Conservation (phyloP, 139 green algal genomes). For the Chlorella sp. region DNA sequence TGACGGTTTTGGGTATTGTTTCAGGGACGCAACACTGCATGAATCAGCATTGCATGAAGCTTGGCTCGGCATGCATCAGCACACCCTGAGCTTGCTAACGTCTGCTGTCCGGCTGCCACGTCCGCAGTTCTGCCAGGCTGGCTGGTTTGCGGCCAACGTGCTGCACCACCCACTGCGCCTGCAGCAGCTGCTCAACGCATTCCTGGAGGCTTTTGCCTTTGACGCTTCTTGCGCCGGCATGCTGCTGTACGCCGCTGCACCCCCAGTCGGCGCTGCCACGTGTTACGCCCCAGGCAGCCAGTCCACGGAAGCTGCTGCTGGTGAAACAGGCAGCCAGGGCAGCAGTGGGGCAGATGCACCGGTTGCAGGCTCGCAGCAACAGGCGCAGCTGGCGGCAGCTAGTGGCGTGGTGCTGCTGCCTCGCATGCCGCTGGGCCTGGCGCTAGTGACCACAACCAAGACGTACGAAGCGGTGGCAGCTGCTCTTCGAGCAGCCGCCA, state of each 20-base stretch:
- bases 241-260: slow-evolving; percentile 24
- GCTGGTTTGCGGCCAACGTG: slow-evolving; percentile 34
- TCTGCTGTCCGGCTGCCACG: background rate
- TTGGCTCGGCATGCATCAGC: no score
- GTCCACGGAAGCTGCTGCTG: background rate
- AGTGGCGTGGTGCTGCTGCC: slow-evolving; percentile 52
- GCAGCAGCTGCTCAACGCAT: slow-evolving; percentile 7
- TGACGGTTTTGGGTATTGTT: background rate
- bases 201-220: slow-evolving; percentile 63
- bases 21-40: no score
- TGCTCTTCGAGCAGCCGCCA: slow-evolving; percentile 49
- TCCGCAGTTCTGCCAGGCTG: slow-evolving; percentile 39
- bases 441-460: slow-evolving; percentile 46
- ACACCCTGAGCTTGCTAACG: background rate
- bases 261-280: background rate
- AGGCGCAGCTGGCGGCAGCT: background rate
- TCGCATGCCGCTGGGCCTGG: slow-evolving; percentile 68
- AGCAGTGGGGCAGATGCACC: background rate
- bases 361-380: slow-evolving; percentile 5
- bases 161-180: slow-evolving; percentile 50
- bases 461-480: slow-evolving; percentile 67
- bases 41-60: no score
- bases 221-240: slow-evolving; percentile 51
- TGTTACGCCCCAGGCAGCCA: background rate
- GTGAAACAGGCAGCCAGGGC: background rate